A percentile compares a stretch with the other conserved stretches of the same genome.
Evolutionary conservation across 2,329 filamentous ascomycete species (phyloP).

Genomic region (Hypomyces perniciosus): DNA sequence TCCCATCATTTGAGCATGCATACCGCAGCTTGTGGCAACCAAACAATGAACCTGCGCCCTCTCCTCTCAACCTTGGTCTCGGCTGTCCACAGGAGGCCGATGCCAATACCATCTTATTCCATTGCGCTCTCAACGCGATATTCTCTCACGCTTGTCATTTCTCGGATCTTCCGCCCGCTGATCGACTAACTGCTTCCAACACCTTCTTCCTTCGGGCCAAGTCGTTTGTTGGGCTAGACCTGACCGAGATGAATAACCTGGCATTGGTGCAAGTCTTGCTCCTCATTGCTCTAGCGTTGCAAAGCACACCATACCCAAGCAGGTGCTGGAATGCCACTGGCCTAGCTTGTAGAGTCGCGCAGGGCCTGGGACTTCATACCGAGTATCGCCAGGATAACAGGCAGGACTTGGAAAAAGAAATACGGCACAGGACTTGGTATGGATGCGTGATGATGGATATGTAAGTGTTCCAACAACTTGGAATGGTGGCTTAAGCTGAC

Average conservation of each 20-base stretch:
- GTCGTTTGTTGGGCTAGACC: constrained; percentile 22
- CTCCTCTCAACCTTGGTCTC: constrained; percentile 25
- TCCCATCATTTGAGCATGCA: constrained; percentile 32
- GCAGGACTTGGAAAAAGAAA: constrained; percentile 28
- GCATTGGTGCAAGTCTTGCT: constrained; percentile 36
- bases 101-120: constrained; percentile 32
- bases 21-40: constrained; percentile 35
- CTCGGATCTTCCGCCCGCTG: constrained; percentile 24
- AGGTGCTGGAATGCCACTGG: constrained; percentile 39
- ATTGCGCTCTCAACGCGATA: constrained; percentile 36
- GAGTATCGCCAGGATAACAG: constrained; percentile 13
- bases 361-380: constrained; percentile 36
- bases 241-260: constrained; percentile 31
- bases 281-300: constrained; percentile 32
- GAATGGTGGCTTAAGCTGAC: too few relatives aligned
- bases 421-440: constrained; percentile 33
- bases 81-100: constrained; percentile 21
- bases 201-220: constrained; percentile 31
- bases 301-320: constrained; percentile 34
- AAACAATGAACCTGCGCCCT: neutral
- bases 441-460: constrained; percentile 34
- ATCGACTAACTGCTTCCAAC: constrained; percentile 16
- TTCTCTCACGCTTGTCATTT: constrained; percentile 38
- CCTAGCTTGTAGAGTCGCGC: constrained; percentile 34
- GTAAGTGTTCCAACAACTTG: constrained; percentile 18